phyloP scores from a whole-genome alignment of 208 protist genomes.

The Leishmania gerbilli region DNA sequence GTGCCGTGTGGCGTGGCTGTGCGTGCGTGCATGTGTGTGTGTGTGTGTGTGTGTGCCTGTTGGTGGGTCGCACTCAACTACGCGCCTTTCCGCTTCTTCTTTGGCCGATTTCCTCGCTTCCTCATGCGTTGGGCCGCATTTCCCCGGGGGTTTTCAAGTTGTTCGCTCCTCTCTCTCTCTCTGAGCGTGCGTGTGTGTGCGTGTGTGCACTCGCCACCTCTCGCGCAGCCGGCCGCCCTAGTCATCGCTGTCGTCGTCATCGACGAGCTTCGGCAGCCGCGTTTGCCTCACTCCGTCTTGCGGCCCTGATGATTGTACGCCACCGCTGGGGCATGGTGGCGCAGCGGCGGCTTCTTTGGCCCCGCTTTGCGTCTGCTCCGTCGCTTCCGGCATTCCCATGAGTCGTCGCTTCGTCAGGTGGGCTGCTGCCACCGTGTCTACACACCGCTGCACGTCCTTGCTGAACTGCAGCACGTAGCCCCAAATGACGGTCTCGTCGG shows the following conservation, averaged over 20 bases:
- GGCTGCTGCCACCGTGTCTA: conserved; percentile 27
- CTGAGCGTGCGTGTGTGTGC: not conserved
- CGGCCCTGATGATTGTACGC: not conserved
- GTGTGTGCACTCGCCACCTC: not conserved
- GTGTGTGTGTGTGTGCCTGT: not conserved
- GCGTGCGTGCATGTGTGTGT: not conserved
- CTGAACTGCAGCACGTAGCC: conserved; percentile 60
- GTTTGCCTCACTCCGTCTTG: not conserved
- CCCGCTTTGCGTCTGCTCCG: not conserved
- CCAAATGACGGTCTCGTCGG: conserved; percentile 72
- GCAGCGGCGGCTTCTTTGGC: not conserved
- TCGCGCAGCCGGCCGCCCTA: not conserved
- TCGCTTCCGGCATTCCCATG: conserved; percentile 4
- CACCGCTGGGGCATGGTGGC: not conserved
- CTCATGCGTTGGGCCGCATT: not conserved
- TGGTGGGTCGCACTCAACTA: not conserved
- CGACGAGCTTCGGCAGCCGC: conserved; percentile 16
- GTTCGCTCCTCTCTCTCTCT: not conserved
- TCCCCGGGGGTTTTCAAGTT: not conserved
- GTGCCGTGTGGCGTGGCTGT: not conserved
- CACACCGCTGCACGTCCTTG: conserved; percentile 44
- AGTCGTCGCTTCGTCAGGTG: conserved; percentile 36
- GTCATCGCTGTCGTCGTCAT: conserved; percentile 15
- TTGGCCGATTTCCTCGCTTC: not conserved
- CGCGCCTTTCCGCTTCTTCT: not conserved